These are phyloP conservation scores for Fragilaria crotonensis DNA, from an alignment of 108 stramenopile species.

Conservation along the genomic window DNA sequence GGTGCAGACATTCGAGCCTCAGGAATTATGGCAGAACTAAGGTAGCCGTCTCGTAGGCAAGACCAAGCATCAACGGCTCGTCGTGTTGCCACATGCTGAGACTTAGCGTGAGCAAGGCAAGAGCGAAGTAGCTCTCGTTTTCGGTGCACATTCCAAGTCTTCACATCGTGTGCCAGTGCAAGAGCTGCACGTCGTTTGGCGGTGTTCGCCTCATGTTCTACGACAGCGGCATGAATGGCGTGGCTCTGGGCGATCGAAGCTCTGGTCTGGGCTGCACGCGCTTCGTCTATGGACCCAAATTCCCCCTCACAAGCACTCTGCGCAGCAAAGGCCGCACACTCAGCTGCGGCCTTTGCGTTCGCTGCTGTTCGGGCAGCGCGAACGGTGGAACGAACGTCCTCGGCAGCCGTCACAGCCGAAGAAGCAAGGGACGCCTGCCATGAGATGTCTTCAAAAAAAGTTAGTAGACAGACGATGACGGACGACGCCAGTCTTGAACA, in stretches of 20 bases:
- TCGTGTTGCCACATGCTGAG: slow-evolving; percentile 66
- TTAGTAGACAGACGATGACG: slow-evolving; percentile 2
- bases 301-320: slow-evolving; percentile 41
- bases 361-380: slow-evolving; percentile 62
- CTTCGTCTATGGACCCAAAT: slow-evolving; percentile 49
- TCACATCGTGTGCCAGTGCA: slow-evolving; percentile 78
- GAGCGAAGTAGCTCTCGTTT: slow-evolving; percentile 61
- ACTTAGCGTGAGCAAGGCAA: slow-evolving; percentile 49
- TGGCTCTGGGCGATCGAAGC: slow-evolving; percentile 72
- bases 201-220: slow-evolving; percentile 78
- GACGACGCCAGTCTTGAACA: neutral
- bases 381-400: slow-evolving; percentile 69
- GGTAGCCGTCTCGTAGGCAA: slow-evolving; percentile 65
- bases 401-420: slow-evolving; percentile 66
- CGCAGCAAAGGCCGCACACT: slow-evolving; percentile 35
- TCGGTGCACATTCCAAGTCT: slow-evolving; percentile 79
- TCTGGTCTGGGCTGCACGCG: slow-evolving; percentile 53
- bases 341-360: slow-evolving; percentile 56
- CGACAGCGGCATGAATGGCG: slow-evolving; percentile 80
- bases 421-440: slow-evolving; percentile 75
- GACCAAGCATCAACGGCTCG: slow-evolving; percentile 71
- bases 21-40: slow-evolving; percentile 43
- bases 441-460: slow-evolving; percentile 42
- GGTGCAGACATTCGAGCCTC: too few species aligned
- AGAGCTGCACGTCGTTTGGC: slow-evolving; percentile 68